Evolutionary conservation across 2,329 filamentous ascomycete species (phyloP), one percentile per base, ranked within the genome.

Genomic region (Purpureocillium takamizusanense): DNA sequence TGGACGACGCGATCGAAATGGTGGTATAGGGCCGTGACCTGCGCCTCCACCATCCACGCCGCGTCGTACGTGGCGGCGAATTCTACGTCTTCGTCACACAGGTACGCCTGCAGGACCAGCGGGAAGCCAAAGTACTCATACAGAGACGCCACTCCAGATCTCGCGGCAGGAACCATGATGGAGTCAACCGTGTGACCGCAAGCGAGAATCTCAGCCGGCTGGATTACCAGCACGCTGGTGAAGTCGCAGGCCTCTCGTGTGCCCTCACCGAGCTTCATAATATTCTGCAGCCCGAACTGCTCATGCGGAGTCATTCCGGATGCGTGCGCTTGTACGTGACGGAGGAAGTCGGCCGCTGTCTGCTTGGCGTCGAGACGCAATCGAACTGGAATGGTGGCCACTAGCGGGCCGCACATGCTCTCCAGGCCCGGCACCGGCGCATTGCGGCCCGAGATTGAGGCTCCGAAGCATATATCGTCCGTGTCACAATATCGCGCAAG

Each of bases 381-480:
- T 1, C 44, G 36, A 2, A 52, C 34, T 1, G 50, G 50, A 2
- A 54, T 36, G 25, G 46, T 49, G 5, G 44, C 44, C 14, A 53
- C 43, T 6, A 41, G 42, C 9, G 49, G 49, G 1, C 48, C 54
- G 2, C 46, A n/a, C 9, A 54, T 50, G 2, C 16, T 33, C 3
- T 51, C 45, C 4, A 56, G 42, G 2, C 39, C 48, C 5, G 27
- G 31, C 3, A 58, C 43, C 1, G 50, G 36, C 1, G 47, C 45
- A 14, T 51, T 43, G 4, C 54, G 46, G 2, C 54, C 55, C 2
- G 48, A 51, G 3, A 54, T 30, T 1, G 44, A 46, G 1, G 42
- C 30, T 2, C 55, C 55, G 32, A 55, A 59, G 4, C 49, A 34
- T 2, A 57, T 36, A n/a, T 51, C 49, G 8, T 44, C 36, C 4